A percentile compares a stretch with the other conserved stretches of the same genome.
These are phyloP conservation scores for Trypanosoma mega DNA, from an alignment of 208 protist genomes.

Conservation along the genomic window DNA sequence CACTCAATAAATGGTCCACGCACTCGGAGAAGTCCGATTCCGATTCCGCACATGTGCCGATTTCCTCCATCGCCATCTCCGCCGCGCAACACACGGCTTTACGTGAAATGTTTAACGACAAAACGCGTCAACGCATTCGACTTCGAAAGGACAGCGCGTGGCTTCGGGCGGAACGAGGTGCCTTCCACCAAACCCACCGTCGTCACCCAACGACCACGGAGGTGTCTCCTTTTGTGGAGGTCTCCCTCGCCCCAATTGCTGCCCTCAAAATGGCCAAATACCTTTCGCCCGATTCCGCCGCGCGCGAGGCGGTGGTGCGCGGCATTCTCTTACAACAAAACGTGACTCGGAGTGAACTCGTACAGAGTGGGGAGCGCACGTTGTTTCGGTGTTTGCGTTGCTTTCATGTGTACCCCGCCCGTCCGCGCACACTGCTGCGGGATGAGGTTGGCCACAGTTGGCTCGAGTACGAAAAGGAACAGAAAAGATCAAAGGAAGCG, in stretches of 20 bases:
- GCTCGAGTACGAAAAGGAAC: constrained; percentile 50
- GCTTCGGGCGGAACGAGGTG: constrained; percentile 46
- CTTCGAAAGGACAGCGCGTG: constrained; percentile 52
- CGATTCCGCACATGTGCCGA: too few species aligned
- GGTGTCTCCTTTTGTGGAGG: constrained; percentile 50
- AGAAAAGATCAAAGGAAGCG: constrained; percentile 26
- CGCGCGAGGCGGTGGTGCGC: constrained; percentile 40
- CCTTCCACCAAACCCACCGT: constrained; percentile 51
- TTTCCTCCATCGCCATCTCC: too few species aligned
- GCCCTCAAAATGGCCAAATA: constrained; percentile 56
- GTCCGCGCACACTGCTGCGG: constrained; percentile 60
- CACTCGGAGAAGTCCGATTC: too few species aligned
- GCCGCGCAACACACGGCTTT: constrained; percentile 35
- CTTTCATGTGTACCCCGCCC: constrained; percentile 79
- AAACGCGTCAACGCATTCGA: constrained; percentile 34
- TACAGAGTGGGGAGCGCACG: constrained; percentile 51
- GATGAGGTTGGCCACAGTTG: constrained; percentile 64
- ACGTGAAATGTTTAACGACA: constrained; percentile 39
- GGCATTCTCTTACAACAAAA: constrained; percentile 62
- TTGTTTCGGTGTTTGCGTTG: constrained; percentile 76
- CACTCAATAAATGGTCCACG: too few species aligned
- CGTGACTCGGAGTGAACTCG: constrained; percentile 54
- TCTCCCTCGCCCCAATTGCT: constrained; percentile 56
- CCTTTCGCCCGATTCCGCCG: constrained; percentile 23
- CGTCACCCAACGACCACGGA: constrained; percentile 37